Evolutionary conservation across 2,329 filamentous ascomycete genomes (phyloP).

Genomic region (Aspergillus calidoustus): DNA sequence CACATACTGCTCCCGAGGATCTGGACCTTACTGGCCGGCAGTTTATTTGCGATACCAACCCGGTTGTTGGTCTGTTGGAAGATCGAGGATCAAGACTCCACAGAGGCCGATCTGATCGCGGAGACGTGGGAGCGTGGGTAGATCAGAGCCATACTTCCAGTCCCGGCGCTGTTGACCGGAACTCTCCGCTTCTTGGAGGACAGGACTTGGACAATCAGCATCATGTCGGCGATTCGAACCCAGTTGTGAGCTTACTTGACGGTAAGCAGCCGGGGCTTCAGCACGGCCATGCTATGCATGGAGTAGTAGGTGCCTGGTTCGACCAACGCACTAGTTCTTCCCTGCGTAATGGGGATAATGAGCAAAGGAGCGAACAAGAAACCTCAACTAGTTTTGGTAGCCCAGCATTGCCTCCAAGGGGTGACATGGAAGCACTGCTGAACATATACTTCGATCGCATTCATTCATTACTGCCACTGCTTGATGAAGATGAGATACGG

Average conservation of each 20-base stretch:
- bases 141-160: too few relatives aligned
- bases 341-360: too few relatives aligned
- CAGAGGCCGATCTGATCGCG: background rate
- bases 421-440: constrained; percentile 19
- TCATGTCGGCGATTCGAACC: too few relatives aligned
- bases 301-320: background rate
- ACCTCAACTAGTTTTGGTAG: background rate
- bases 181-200: too few relatives aligned
- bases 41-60: background rate
- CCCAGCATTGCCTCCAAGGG: background rate
- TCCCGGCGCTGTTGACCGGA: too few relatives aligned
- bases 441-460: constrained; percentile 38
- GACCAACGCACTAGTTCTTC: background rate
- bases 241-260: too few relatives aligned
- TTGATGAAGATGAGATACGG: constrained; percentile 32
- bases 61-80: background rate
- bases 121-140: background rate
- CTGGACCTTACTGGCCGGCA: background rate
- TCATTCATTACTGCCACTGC: constrained; percentile 35
- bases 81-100: background rate
- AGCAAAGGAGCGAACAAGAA: background rate
- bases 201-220: too few relatives aligned
- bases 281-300: too few relatives aligned
- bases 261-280: too few relatives aligned
- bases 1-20: too few relatives aligned